Evolutionary conservation across 495 filamentous ascomycete species (phyloP).

Genomic region (Penicillium taxi): DNA sequence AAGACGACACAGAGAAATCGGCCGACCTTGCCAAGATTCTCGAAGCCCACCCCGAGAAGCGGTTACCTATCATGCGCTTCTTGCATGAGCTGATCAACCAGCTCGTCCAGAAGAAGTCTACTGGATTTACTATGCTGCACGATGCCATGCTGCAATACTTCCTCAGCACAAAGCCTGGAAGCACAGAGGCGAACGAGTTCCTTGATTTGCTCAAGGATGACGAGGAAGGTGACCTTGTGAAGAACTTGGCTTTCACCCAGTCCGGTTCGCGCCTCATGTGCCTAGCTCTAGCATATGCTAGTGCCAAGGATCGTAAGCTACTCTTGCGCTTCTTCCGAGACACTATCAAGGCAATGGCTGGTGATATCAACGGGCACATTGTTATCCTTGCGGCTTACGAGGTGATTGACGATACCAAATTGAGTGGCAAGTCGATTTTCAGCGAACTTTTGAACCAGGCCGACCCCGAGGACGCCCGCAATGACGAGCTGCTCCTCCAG

Average conservation of each 20-base stretch:
- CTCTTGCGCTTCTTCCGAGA: conserved; percentile 83
- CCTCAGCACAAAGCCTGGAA: conserved; percentile 64
- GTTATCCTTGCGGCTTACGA: conserved; percentile 80
- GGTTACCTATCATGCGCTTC: conserved; percentile 73
- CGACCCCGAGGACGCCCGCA: conserved; percentile 43
- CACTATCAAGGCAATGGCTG: conserved; percentile 70
- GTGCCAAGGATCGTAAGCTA: conserved; percentile 86
- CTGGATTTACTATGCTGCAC: conserved; percentile 92
- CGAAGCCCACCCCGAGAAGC: conserved; percentile 70
- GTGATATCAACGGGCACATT: conserved; percentile 69
- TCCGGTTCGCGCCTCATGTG: conserved; percentile 77
- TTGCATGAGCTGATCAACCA: conserved; percentile 79
- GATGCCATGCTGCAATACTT: conserved; percentile 98
- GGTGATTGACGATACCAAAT: conserved; percentile 85
- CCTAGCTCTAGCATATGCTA: conserved; percentile 70
- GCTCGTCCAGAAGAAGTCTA: conserved; percentile 89
- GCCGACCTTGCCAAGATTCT: conserved; percentile 67
- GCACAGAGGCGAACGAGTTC: conserved; percentile 75
- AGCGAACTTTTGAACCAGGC: conserved; percentile 69
- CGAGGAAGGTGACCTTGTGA: conserved; percentile 76
- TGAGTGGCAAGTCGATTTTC: conserved; percentile 78
- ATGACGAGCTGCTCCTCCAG: conserved; percentile 54
- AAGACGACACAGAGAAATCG: conserved; percentile 39
- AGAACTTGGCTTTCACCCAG: conserved; percentile 92
- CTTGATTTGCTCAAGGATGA: conserved; percentile 86